Evolutionary conservation across 2,329 filamentous ascomycete species (phyloP), one percentile per base, ranked within the genome.

Genomic region (Xylariaceae sp.): DNA sequence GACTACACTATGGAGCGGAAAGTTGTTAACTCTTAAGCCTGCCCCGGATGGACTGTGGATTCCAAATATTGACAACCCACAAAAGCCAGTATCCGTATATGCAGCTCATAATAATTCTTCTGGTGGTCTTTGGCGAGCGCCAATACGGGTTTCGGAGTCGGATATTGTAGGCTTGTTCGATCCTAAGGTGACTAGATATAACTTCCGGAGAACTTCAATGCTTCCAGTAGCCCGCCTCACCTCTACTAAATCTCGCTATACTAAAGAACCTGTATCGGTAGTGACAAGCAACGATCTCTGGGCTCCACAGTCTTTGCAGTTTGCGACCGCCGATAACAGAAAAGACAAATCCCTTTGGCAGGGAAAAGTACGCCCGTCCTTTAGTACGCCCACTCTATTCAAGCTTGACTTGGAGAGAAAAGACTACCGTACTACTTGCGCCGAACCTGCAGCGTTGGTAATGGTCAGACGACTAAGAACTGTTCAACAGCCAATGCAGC

Each of bases 391-490:
- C 3, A 39, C 18, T 13, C 64, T 74, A 13, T 69, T 72, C 43
- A 61, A 67, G 45, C 62, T 71, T n/a, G 65, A 72, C 48, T 50
- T 63, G 16, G 66, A 57, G 44, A 66, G 68, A 37, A 64, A 59
- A 24, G 55, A 57, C 30, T 72, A 67, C 56, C 66, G 68, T 24
- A 71, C 66, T 9, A 72, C 72, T 20, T 59, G 61, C 3, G 64
- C 65, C 15, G 62, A 67, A 10, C 70, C 70, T 16, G 69, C 66
- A n/a, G 70, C 70, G n/a, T 54, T 74, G 8, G 51, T 64, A 29
- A 71, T 73, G 55, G 46, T 50, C 33, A 67, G 70, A 52, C 75
- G 70, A 58, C 64, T 63, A 50, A 70, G 73, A 42, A 59, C 62
- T 39, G 59, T 60, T 29, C 53, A 65, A 40, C 48, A 51, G 29